phyloP scores from a whole-genome alignment of 768 basidiomycete genomes.

The Russula brevipes region DNA sequence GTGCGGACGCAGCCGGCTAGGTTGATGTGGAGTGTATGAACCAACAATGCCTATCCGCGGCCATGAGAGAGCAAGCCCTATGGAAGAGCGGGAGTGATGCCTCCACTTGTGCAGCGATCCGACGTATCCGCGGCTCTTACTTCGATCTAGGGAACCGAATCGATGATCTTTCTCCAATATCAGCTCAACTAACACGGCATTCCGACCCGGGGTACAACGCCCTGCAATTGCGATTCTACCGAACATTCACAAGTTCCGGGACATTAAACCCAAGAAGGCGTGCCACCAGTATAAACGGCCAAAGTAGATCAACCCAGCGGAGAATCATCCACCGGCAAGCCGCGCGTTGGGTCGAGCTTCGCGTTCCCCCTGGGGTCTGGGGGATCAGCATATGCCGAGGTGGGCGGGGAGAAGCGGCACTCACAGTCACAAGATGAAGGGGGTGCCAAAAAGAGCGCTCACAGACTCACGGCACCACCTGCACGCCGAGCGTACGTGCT shows the following conservation, averaged over 20 bases:
- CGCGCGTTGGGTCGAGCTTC: conserved; percentile 12
- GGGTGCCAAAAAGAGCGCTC: conserved; percentile 16
- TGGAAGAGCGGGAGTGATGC: conserved; percentile 25
- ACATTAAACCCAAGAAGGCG: conserved; percentile 22
- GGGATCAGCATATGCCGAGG: conserved; percentile 19
- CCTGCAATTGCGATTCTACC: conserved; percentile 23
- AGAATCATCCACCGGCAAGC: conserved; percentile 18
- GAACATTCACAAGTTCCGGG: conserved; percentile 26
- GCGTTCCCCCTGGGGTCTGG: conserved; percentile 2
- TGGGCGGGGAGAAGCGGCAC: conserved; percentile 11
- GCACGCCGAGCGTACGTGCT: conserved; percentile 82
- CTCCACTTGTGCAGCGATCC: conserved; percentile 12
- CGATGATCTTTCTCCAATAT: conserved; percentile 25
- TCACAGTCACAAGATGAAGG: conserved; percentile 13
- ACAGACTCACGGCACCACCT: conserved; percentile 71
- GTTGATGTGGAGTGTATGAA: conserved; percentile 1
- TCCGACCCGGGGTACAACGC: conserved; percentile 18
- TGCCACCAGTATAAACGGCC: conserved; percentile 19
- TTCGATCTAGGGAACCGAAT: conserved; percentile 25
- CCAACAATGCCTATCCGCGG: conserved; percentile 1
- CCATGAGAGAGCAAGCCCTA: conserved; percentile 13
- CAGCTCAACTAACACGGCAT: conserved; percentile 23
- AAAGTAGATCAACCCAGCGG: conserved; percentile 17
- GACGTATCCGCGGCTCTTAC: conserved; percentile 24
- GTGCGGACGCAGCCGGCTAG: neutral